Base-by-base conservation (phyloP, 192 early-diverging fungal species). In the Coemansia sp. region DNA sequence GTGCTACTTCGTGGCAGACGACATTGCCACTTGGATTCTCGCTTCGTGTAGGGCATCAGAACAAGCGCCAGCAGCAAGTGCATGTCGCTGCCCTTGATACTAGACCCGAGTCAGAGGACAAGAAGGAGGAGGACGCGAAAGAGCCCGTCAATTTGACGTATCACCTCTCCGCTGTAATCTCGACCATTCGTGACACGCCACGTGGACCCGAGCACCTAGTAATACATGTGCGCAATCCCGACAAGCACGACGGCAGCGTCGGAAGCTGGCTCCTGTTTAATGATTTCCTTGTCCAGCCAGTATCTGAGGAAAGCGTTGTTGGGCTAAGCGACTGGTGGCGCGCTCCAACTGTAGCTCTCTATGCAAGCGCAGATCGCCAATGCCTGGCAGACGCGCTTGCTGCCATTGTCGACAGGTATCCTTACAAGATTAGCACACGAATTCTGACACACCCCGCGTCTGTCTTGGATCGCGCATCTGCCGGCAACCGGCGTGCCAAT, bases 281-380 rank as follows among this genome's bases (percentile, higher is more conserved):
- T 71, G 95, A 97, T 78, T 99, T 99, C 71, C 79, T 93, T 42
- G 97, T 97, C 1, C 90, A 92, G 57, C 83, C 84, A 5, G 85
- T 93, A 3, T 15, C 66, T 0, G 72, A 66, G 46, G 72, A 64
- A 4, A 41, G 60, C 32, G 78, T 75, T 0, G 43, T 66, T 0
- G 55, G 59, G 1, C 52, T 75, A 33, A 32, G 55, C 53, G 78
- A 81, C 67, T 71, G 69, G 66, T 81, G 78, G 78, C 67, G 78
- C 3, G 36, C 52, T 19, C 78, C 78, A 8, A 65, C 70, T 5
- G 20, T 81, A 17, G 78, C 78, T 17, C 35, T 81, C 2, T 81
- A 81, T 35, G 70, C 65, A 1, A 63, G 59, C 38, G 9, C 59
- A 8, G 25, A 52, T 23, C 59, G 67, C 9, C 19, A 38, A 8